Conservation (phyloP, 441 rosid species). For the Iberis amara region DNA sequence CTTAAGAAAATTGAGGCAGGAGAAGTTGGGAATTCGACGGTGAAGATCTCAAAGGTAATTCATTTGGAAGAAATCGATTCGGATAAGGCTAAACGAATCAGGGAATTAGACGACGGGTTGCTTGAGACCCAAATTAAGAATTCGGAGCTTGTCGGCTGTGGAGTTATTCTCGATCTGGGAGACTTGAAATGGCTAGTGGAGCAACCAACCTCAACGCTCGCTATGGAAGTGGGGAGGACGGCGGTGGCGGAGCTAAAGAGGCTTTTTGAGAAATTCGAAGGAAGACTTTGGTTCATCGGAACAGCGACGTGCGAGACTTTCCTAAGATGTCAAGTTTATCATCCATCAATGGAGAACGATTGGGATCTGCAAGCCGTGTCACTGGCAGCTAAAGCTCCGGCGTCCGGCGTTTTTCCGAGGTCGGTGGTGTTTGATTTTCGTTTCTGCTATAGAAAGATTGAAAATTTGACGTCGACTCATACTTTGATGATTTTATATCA, state of each 20-base stretch:
- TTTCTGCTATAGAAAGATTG: not conserved
- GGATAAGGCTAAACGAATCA: constrained; percentile 43
- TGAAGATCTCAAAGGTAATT: constrained; percentile 51
- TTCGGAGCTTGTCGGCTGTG: constrained; percentile 33
- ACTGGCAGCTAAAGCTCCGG: constrained; percentile 60
- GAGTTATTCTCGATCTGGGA: constrained; percentile 73
- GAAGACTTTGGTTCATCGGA: constrained; percentile 70
- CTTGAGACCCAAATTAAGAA: constrained; percentile 44
- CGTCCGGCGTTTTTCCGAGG: constrained; percentile 57
- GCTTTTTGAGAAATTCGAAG: constrained; percentile 43
- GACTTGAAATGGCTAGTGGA: constrained; percentile 84
- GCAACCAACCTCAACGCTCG: constrained; percentile 40
- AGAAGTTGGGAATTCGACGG: constrained; percentile 45
- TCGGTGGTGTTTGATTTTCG: constrained; percentile 17
- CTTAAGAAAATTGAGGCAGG: constrained; percentile 48
- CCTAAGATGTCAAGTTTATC: constrained; percentile 85
- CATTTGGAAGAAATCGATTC: constrained; percentile 52
- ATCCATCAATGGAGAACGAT: constrained; percentile 80
- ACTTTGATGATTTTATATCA: constrained; percentile 21
- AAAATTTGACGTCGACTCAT: not conserved
- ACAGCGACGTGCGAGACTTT: constrained; percentile 92
- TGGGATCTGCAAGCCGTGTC: constrained; percentile 94
- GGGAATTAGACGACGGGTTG: constrained; percentile 43
- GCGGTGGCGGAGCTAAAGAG: constrained; percentile 62
- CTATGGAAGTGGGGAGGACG: constrained; percentile 46